Evolutionary conservation across 2,329 filamentous ascomycete species (phyloP), one percentile per base, ranked within the genome.

Genomic region (Onygenales sp.): DNA sequence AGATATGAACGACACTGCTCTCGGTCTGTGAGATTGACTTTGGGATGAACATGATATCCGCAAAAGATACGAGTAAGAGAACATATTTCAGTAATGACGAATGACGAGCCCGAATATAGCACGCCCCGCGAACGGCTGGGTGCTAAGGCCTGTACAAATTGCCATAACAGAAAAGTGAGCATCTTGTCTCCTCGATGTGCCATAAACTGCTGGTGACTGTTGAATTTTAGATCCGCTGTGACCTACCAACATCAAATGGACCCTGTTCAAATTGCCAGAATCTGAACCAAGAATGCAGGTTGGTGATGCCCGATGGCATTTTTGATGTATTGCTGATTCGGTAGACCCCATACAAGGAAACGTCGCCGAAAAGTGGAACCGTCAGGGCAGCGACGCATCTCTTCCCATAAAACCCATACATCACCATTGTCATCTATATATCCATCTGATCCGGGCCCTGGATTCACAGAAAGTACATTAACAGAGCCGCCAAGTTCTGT

Each of bases 211-310:
- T 42, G 9, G 6, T 9, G 11, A 11, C 27, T 43, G 38, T 14
- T 43, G 17, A 46, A 17, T 7, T 41, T n/a, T 52, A 52, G 50
- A 46, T 52, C 41, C 50, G 50, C 11, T 52, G 50, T 8, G 50
- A 52, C 33, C 32, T 52, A 31, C 35, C 21, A 36, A 31, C 43
- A 11, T 32, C 27, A 9, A 47, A 43, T 33, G 50, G 38, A 32
- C 5, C 50, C 10, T 52, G 50, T 11, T 52, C 50, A 7, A 52
- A 52, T 41, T 52, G 50, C 13, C 43, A 32, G 50, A 36, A 3
- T 21, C 1, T 47, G 27, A 52, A 52, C n/a, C 50, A 52, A 32
- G 50, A 52, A 46, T 52, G 50, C 50, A 52, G 36, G 50, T 52
- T 31, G 21, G 43, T 46, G 27, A 31, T 27, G 17, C 11, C 11